Percentiles rank a stretch among this genome's conserved stretches.
Conservation (phyloP, 192 early-diverging fungal genomes). For the Gaertneriomyces semiglobifer region DNA sequence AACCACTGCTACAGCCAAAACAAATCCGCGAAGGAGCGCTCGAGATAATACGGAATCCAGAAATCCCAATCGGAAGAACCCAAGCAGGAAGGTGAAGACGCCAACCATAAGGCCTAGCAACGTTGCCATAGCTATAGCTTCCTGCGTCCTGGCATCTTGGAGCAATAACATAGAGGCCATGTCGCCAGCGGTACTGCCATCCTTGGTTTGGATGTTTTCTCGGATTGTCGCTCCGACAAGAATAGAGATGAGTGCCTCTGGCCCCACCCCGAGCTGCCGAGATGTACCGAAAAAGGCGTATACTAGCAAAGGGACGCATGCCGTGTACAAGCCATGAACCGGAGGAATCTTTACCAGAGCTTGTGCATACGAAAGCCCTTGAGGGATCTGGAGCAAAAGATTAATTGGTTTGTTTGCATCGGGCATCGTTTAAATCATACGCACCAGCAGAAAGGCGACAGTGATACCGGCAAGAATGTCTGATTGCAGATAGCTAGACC, state of each 20-base stretch:
- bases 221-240: slow-evolving; percentile 66
- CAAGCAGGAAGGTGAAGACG: slow-evolving; percentile 85
- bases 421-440: neutral
- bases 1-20: slow-evolving; percentile 89
- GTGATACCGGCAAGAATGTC: slow-evolving; percentile 89
- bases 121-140: slow-evolving; percentile 56
- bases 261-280: slow-evolving; percentile 91
- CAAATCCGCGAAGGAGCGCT: slow-evolving; percentile 91
- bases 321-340: slow-evolving; percentile 88
- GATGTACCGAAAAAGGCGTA: slow-evolving; percentile 94
- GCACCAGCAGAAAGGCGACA: slow-evolving; percentile 47
- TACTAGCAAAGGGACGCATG: slow-evolving; percentile 74
- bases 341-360: slow-evolving; percentile 79
- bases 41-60: slow-evolving; percentile 93
- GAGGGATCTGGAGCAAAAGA: slow-evolving; percentile 35
- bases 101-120: slow-evolving; percentile 83
- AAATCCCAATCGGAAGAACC: slow-evolving; percentile 97
- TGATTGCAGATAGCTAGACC: slow-evolving; percentile 52
- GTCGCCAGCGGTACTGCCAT: slow-evolving; percentile 1
- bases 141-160: slow-evolving; percentile 35
- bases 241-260: slow-evolving; percentile 89
- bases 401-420: neutral
- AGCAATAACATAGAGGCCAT: slow-evolving; percentile 42
- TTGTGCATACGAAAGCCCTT: slow-evolving; percentile 82
- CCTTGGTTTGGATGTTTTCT: slow-evolving; percentile 45